Evolutionary conservation across 768 basidiomycete species (phyloP), one percentile per base, ranked within the genome.

Genomic region (Termitomyces sp.): DNA sequence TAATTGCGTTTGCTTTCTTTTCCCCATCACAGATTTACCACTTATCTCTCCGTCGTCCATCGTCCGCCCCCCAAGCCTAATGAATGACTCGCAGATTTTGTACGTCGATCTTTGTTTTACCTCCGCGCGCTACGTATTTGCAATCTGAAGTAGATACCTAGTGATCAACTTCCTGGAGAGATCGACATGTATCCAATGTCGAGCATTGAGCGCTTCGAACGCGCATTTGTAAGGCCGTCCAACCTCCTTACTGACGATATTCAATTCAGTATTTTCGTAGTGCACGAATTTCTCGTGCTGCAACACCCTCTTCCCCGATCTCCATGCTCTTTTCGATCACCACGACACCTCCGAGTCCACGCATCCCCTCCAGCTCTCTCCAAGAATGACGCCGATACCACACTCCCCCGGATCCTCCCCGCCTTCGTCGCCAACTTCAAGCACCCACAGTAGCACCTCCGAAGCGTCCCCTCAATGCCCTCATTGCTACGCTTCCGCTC

Each of bases 281-380:
- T 66, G 65, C 31, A 63, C 59, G 43, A 66, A 81, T 65, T 79
- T 78, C 61, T 72, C 70, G 19, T 80, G 81, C 63, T 80, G 80
- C 62, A 75, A 73, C 35, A 68, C 73, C 51, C 53, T 69, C 9
- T 69, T 79, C 16, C 66, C 73, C 2, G 76, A 77, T 66, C 65
- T 81, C 45, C 80, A 81, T 56, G 71, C 71, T 42, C 73, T 80
- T 25, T 67, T 81, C 57, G 75, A 77, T 61, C 82, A 81, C 62
- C 74, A 76, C 34, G 77, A 78, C 58, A 16, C 42, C 16, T 49
- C 55, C 0, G 37, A 44, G 1, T 43, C 55, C 5, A 45, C 31
- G 14, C 60, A 1, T 43, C 61, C 5, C 41, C 50, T 4, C 23
- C 60, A 14, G 27, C 34, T 63, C 0, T 58, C 60, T 12, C 59